A percentile compares a stretch with the other conserved stretches of the same genome.
Evolutionary conservation across 2,329 filamentous ascomycete species (phyloP).

Genomic region (Pseudocercospora crystallina): DNA sequence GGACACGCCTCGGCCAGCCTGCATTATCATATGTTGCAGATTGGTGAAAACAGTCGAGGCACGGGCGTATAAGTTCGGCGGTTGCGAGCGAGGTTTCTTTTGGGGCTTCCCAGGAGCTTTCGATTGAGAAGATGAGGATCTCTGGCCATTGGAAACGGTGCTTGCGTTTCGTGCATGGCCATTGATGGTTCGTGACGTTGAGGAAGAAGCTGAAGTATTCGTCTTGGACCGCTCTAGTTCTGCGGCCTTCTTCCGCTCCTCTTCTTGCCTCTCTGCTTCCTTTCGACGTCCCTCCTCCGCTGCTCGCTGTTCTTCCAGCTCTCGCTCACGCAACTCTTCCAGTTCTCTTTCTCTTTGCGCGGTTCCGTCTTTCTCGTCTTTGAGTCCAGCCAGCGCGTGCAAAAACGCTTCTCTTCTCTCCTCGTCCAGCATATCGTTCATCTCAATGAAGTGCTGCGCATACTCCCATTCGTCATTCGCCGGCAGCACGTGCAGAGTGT

Average conservation of each 20-base stretch:
- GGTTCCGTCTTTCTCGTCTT: slow-evolving; percentile 78
- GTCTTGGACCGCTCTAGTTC: slow-evolving; percentile 24
- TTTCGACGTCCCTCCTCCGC: slow-evolving; percentile 26
- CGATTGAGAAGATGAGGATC: slow-evolving; percentile 10
- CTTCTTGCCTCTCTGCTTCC: slow-evolving; percentile 33
- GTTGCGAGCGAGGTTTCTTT: slow-evolving; percentile 22
- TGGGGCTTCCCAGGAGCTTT: slow-evolving; percentile 20
- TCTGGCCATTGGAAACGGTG: slow-evolving; percentile 6
- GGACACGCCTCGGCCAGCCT: slow-evolving; percentile 52
- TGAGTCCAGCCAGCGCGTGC: slow-evolving; percentile 77
- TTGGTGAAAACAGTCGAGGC: slow-evolving; percentile 43
- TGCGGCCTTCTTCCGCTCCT: slow-evolving; percentile 34
- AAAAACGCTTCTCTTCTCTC: slow-evolving; percentile 87
- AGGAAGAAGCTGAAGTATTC: slow-evolving; percentile 7
- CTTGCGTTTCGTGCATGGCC: slow-evolving; percentile 7
- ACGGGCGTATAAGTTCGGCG: slow-evolving; percentile 26
- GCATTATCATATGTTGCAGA: slow-evolving; percentile 40
- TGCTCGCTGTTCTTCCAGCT: slow-evolving; percentile 40
- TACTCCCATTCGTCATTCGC: slow-evolving; percentile 96
- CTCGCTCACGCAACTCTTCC: slow-evolving; percentile 55
- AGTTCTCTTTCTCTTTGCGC: slow-evolving; percentile 63
- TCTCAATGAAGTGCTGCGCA: slow-evolving; percentile 82
- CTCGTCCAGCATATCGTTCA: slow-evolving; percentile 85
- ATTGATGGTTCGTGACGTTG: slow-evolving; percentile 7
- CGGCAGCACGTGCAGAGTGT: slow-evolving; percentile 90